phyloP scores from a whole-genome alignment of 352 stramenopile species.

The Phytophthora rubi region DNA sequence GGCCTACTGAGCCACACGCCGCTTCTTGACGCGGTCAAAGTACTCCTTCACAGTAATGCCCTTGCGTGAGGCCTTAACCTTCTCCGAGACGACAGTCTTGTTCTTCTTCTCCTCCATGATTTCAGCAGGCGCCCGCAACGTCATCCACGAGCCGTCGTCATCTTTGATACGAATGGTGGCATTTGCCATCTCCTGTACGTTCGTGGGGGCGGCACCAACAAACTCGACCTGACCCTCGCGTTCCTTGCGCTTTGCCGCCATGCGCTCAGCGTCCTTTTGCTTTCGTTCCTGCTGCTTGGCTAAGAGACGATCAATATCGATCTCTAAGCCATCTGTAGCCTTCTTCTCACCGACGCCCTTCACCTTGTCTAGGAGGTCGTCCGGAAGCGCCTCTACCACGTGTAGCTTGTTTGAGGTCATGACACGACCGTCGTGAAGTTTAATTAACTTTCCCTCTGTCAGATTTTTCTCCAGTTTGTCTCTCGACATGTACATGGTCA shows the following conservation, averaged over 20 bases:
- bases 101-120: slow-evolving; percentile 81
- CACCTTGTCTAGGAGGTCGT: slow-evolving; percentile 68
- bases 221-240: slow-evolving; percentile 67
- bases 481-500: slow-evolving; percentile 85
- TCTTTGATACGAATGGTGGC: slow-evolving; percentile 84
- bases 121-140: slow-evolving; percentile 74
- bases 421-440: slow-evolving; percentile 74
- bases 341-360: slow-evolving; percentile 49
- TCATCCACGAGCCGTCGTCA: slow-evolving; percentile 87
- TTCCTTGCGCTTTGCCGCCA: slow-evolving; percentile 51
- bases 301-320: slow-evolving; percentile 79
- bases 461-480: slow-evolving; percentile 89
- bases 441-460: slow-evolving; percentile 73
- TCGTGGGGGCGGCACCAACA: slow-evolving; percentile 60
- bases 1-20: slow-evolving; percentile 55
- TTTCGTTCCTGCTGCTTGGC: slow-evolving; percentile 75
- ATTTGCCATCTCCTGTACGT: slow-evolving; percentile 77
- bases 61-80: slow-evolving; percentile 75
- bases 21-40: slow-evolving; percentile 87
- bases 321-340: slow-evolving; percentile 48
- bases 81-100: slow-evolving; percentile 66
- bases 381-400: slow-evolving; percentile 79
- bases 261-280: slow-evolving; percentile 56
- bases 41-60: slow-evolving; percentile 89
- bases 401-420: slow-evolving; percentile 89